Base-by-base conservation (phyloP, 371 early-diverging fungal genomes). In the Entomophthora muscae region DNA sequence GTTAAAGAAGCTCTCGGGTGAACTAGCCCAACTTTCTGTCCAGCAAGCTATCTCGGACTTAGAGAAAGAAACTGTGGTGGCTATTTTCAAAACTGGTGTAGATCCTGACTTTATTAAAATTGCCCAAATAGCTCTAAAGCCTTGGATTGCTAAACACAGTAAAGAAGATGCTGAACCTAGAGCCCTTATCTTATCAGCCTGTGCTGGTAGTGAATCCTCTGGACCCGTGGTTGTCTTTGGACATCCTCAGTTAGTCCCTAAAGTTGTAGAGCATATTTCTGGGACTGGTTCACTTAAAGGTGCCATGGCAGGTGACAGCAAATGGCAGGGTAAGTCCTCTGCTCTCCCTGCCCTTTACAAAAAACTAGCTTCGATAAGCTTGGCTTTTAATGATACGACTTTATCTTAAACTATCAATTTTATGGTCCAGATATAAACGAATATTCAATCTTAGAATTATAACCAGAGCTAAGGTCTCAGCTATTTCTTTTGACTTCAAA, bases 301-400 rank as follows among this genome's bases (percentile, higher is more conserved):
- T 24, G 26, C 17, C 22, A 55, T 55, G 56, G 28, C 56, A 22
- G 56, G 56, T 12, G 26, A 55, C 10, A 55, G 7, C 24, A 55
- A 55, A 26, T 55, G 56, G 56, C 75, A 78, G 77, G 1, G 66
- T 7, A 55, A 55, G n/a, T 55, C 24, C n/a, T 7, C 56, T 55
- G 56, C 3, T 26, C 28, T 55, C 17, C 42, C 42, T 17, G 17
- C 42, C 42, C 42, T 42, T 42, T 42, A 42, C 17, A 42, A 42
- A 42, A 42, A 10, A 17, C 42, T 42, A 17, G 10, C 42, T 17
- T 42, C 42, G 10, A 42, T 42, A 5, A 42, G 42, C n/a, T n/a
- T n/a, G n/a, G n/a, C n/a, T n/a, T n/a, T n/a, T n/a, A n/a, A n/a
- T n/a, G n/a, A n/a, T n/a, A n/a, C n/a, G n/a, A n/a, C n/a, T n/a